A percentile compares a stretch with the other conserved stretches of the same genome.
These are phyloP conservation scores for Leccinum imitatum DNA, from an alignment of 768 basidiomycete species.

Conservation along the genomic window DNA sequence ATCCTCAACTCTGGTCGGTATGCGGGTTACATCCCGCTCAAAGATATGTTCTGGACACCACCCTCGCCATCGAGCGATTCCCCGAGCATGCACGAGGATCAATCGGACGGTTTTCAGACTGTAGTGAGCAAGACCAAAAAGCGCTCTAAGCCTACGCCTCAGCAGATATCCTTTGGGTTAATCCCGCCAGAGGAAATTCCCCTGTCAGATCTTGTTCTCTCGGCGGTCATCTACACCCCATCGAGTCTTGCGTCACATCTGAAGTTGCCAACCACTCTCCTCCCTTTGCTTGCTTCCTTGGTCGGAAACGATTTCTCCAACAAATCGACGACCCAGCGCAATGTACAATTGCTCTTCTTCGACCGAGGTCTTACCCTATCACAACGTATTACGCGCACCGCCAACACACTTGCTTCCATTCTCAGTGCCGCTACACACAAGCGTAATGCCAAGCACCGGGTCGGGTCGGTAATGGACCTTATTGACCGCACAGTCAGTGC, in stretches of 20 bases:
- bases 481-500: constrained; percentile 66
- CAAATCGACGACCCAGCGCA: constrained; percentile 46
- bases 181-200: constrained; percentile 50
- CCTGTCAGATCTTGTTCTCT: constrained; percentile 46
- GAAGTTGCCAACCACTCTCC: constrained; percentile 63
- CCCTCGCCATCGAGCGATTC: constrained; percentile 27
- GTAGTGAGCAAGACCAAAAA: constrained; percentile 55
- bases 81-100: constrained; percentile 28
- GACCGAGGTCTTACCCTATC: constrained; percentile 52
- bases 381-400: constrained; percentile 69
- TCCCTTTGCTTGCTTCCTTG: constrained; percentile 76
- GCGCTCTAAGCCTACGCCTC: constrained; percentile 35
- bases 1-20: constrained; percentile 76
- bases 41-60: constrained; percentile 68
- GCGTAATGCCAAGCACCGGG: constrained; percentile 51
- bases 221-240: constrained; percentile 61
- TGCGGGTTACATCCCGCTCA: constrained; percentile 72
- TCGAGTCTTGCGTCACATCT: constrained; percentile 60
- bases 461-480: constrained; percentile 74
- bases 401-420: constrained; percentile 54
- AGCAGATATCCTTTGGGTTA: constrained; percentile 31
- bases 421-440: constrained; percentile 49
- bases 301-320: constrained; percentile 81
- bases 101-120: constrained; percentile 57
- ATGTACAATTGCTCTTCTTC: constrained; percentile 66